These are phyloP conservation scores for Camelina sativa DNA, from an alignment of 345 rosid genomes.

Conservation along the genomic window DNA sequence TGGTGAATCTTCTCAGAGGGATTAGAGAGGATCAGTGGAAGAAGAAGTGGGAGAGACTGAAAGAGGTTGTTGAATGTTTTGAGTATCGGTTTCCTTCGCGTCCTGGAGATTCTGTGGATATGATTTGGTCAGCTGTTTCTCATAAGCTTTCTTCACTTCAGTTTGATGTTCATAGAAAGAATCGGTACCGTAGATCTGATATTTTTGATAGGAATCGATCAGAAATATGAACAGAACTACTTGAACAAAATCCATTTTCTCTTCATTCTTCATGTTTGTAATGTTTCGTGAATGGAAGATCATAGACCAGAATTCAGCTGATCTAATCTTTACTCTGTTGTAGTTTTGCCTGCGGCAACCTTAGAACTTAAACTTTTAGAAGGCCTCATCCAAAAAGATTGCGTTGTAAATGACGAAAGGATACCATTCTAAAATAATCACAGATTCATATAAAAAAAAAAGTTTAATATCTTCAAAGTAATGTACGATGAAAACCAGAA, in stretches of 20 bases:
- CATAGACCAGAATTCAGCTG: neutral
- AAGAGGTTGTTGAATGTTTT: constrained; percentile 58
- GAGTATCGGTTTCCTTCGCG: constrained; percentile 79
- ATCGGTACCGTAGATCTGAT: constrained; percentile 60
- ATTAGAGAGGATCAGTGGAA: constrained; percentile 64
- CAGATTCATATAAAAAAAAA: constrained; percentile 29
- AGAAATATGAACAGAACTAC: neutral
- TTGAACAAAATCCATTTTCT: neutral
- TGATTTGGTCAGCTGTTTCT: constrained; percentile 83
- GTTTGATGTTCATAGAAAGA: constrained; percentile 55
- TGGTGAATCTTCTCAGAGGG: constrained; percentile 69
- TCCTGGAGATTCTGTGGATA: constrained; percentile 80
- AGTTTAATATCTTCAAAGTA: constrained; percentile 18
- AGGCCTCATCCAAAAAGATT: neutral
- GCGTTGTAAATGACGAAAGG: neutral
- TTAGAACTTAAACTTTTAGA: neutral
- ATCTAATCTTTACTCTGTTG: too few relatives aligned
- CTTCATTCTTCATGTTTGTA: constrained; percentile 1
- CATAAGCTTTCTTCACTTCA: constrained; percentile 56
- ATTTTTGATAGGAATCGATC: constrained; percentile 18
- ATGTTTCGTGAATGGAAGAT: neutral
- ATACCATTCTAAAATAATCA: constrained; percentile 28
- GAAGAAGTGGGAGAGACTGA: constrained; percentile 72
- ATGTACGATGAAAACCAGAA: constrained; percentile 13
- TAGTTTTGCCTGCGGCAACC: neutral